Conservation (phyloP, 2,329 filamentous ascomycete species). For the Capronia coronata region DNA sequence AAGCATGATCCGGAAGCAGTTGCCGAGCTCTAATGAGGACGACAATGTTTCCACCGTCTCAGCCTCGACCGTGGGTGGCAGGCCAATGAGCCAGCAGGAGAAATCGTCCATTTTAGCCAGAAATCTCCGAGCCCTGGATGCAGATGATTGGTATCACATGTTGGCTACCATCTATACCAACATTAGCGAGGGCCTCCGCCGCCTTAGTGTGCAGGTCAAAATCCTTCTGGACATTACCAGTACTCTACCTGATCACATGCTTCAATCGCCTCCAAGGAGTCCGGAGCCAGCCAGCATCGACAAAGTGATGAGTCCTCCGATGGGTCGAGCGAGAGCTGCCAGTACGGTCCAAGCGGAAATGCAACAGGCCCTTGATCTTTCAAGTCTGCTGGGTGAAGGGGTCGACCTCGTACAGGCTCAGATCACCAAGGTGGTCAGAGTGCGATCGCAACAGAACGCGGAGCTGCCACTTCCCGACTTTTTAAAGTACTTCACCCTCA, state of each 20-base stretch:
- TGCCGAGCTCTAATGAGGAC: constrained; percentile 90
- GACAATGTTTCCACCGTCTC: constrained; percentile 88
- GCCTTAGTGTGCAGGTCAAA: constrained; percentile 86
- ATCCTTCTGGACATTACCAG: constrained; percentile 91
- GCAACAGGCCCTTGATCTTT: constrained; percentile 58
- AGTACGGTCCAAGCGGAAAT: constrained; percentile 50
- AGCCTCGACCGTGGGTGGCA: constrained; percentile 66
- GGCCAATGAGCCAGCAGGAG: constrained; percentile 70
- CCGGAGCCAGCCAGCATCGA: constrained; percentile 32
- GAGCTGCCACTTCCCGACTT: constrained; percentile 52
- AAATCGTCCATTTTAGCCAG: constrained; percentile 83
- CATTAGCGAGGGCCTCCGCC: constrained; percentile 76
- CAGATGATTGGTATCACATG: constrained; percentile 76
- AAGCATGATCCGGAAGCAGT: constrained; percentile 70
- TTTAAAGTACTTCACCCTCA: constrained; percentile 56
- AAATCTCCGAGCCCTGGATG: constrained; percentile 76
- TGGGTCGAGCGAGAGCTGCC: constrained; percentile 20
- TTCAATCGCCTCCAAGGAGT: constrained; percentile 46
- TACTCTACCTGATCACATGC: constrained; percentile 37
- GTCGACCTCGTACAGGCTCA: constrained; percentile 61
- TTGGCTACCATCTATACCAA: constrained; percentile 77
- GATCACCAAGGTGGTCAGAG: constrained; percentile 58
- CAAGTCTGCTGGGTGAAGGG: constrained; percentile 58
- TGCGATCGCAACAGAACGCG: constrained; percentile 55
- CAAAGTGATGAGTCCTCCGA: constrained; percentile 16